These are phyloP conservation scores for Casuarina cunninghamiana DNA, from an alignment of 306 rosid species.

Conservation along the genomic window DNA sequence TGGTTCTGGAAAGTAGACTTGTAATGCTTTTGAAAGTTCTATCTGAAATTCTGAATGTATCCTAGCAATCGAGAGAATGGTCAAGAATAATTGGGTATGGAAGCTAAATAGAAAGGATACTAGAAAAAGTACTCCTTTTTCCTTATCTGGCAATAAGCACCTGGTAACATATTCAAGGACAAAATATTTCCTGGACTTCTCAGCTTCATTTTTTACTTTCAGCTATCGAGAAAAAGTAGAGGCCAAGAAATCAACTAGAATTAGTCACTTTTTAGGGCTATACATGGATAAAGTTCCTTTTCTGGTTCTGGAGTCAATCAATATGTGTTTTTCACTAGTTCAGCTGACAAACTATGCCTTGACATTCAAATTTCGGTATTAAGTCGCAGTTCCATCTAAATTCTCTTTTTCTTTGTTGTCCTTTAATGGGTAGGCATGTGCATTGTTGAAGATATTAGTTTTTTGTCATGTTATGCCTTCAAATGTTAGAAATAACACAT, in stretches of 20 bases:
- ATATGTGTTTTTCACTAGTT: neutral
- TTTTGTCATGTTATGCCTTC: neutral
- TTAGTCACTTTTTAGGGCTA: neutral
- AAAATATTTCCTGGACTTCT: neutral
- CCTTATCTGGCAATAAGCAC: too few relatives aligned
- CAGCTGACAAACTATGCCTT: neutral
- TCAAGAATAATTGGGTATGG: neutral
- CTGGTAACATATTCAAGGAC: too few relatives aligned
- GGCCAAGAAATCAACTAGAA: neutral
- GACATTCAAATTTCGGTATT: neutral
- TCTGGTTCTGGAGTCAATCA: neutral
- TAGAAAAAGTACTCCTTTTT: neutral
- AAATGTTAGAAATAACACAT: neutral
- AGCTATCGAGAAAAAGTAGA: neutral
- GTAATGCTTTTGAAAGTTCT: neutral
- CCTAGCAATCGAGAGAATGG: neutral
- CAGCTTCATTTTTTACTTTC: neutral
- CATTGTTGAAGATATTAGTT: neutral
- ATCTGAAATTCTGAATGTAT: neutral
- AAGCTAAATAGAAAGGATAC: neutral
- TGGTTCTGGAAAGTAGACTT: neutral
- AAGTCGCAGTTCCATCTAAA: neutral
- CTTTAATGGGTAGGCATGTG: neutral
- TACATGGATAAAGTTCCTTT: neutral
- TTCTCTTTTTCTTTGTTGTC: constrained; percentile 8